Evolutionary conservation across 139 green algal species (phyloP).

Genomic region (Tetradesmus lagerheimii): DNA sequence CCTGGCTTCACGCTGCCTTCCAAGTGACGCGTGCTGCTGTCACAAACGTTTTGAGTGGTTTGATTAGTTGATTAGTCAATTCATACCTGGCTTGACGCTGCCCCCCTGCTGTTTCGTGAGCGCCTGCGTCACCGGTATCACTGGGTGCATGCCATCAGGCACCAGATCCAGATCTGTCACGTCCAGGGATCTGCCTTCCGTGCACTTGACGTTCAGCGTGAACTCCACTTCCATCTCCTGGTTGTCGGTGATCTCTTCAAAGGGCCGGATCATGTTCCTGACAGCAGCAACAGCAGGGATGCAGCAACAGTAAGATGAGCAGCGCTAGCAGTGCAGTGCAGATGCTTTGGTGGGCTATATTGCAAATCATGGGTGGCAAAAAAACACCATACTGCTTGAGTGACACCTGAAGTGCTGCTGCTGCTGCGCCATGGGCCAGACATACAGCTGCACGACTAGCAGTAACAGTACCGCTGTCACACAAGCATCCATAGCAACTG

Average conservation of each 20-base stretch:
- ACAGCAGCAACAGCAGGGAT: not conserved
- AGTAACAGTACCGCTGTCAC: too few species aligned
- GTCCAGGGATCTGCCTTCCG: constrained; percentile 63
- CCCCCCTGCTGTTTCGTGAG: constrained; percentile 12
- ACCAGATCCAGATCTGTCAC: constrained; percentile 78
- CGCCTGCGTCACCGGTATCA: constrained; percentile 40
- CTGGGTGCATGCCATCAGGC: not conserved
- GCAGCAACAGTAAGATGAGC: not conserved
- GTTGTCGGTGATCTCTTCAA: constrained; percentile 50
- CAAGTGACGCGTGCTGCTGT: too few species aligned
- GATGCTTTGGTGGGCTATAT: too few species aligned
- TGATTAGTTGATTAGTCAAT: too few species aligned
- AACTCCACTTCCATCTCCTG: constrained; percentile 40
- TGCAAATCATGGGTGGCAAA: too few species aligned
- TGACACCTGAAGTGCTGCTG: too few species aligned
- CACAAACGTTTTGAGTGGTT: too few species aligned
- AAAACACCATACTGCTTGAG: too few species aligned
- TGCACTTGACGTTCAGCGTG: constrained; percentile 57
- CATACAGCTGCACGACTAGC: too few species aligned
- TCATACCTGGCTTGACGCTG: not conserved
- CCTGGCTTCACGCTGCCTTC: too few species aligned
- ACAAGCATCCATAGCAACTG: too few species aligned
- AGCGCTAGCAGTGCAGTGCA: not conserved
- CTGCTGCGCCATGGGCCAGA: too few species aligned
- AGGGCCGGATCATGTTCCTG: constrained; percentile 41